Evolutionary conservation across 257 asterid genomes (phyloP), one percentile per base, ranked within the genome.

Genomic region (Echites panduratus): DNA sequence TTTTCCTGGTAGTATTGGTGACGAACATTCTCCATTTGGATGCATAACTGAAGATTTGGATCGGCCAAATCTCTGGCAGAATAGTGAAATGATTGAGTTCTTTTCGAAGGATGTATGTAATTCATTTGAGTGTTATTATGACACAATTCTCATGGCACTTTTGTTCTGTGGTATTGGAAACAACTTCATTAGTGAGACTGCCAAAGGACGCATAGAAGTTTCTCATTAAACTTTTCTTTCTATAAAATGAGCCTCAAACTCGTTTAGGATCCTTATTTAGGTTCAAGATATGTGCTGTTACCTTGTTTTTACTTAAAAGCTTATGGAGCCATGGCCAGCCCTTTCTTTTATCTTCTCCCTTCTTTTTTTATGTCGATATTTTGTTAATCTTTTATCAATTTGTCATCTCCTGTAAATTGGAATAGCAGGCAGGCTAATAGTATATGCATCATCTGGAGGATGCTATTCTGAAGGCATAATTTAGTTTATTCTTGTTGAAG

Each of bases 401-500:
- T 20, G 24, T 5, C 45, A 64, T 35, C 44, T 64, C 40, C 4
- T 1, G 22, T 40, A 47, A 26, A 41, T 20, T 41, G 20, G 70
- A 43, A 2, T n/a, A 9, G 2, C n/a, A 4, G 32, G 29, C 26
- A 10, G 29, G 56, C 53, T 67, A 2, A 68, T 20, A 68, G 52
- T 9, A 27, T 47, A 3, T 44, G 58, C 56, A 67, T 44, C 53
- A 17, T 66, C 27, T 66, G 70, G 22, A 20, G 16, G 40, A 44
- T 48, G 41, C 27, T 48, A 27, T 48, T 35, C 24, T 62, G 2
- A 27, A 27, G 44, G 61, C 59, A 9, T 49, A 14, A 12, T 12
- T 14, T 68, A 68, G 72, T 68, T 7, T 48, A 50, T 68, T 68
- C 45, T 68, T 27, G 27, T 68, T 29, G 26, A 48, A 68, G 56